Conservation (phyloP, 2,329 filamentous ascomycete genomes). For the Xylariaceae sp. region DNA sequence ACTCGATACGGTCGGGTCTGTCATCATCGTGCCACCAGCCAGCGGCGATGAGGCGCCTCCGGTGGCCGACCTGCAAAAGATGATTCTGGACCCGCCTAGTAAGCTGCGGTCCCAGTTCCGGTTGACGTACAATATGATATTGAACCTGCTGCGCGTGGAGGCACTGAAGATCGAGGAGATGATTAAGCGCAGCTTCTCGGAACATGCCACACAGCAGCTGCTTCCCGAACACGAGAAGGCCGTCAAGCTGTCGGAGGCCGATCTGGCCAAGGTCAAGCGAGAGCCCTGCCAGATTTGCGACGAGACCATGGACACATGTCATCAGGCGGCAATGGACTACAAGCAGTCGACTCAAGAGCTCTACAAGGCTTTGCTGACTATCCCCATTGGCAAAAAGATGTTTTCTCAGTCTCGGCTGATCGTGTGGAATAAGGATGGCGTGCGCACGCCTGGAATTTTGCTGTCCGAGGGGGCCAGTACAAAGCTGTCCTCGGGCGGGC, state of each 20-base stretch:
- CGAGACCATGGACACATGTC: slow-evolving; percentile 68
- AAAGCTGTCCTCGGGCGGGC: slow-evolving; percentile 44
- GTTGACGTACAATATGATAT: slow-evolving; percentile 98
- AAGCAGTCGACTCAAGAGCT: slow-evolving; percentile 73
- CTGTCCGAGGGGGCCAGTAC: slow-evolving; percentile 66
- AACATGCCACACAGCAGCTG: slow-evolving; percentile 91
- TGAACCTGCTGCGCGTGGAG: slow-evolving; percentile 90
- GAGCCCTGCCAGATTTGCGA: slow-evolving; percentile 80
- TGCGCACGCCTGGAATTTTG: slow-evolving; percentile 75
- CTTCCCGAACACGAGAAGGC: slow-evolving; percentile 93
- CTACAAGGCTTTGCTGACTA: slow-evolving; percentile 66
- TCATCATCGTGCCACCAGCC: slow-evolving; percentile 83
- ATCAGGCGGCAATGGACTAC: slow-evolving; percentile 74
- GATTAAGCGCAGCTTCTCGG: slow-evolving; percentile 99
- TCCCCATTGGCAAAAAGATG: slow-evolving; percentile 74
- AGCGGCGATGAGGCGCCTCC: slow-evolving; percentile 80
- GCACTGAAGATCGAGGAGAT: slow-evolving; percentile 98
- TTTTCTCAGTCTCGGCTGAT: slow-evolving; percentile 70
- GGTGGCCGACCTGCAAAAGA: slow-evolving; percentile 72
- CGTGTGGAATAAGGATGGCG: slow-evolving; percentile 77
- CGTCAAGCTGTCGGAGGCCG: slow-evolving; percentile 84
- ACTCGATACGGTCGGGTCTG: slow-evolving; percentile 83
- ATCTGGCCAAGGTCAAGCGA: slow-evolving; percentile 81
- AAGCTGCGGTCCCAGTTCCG: slow-evolving; percentile 95
- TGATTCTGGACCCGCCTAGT: slow-evolving; percentile 93